phyloP scores from a whole-genome alignment of 257 asterid species.

The Petunia axillaris region DNA sequence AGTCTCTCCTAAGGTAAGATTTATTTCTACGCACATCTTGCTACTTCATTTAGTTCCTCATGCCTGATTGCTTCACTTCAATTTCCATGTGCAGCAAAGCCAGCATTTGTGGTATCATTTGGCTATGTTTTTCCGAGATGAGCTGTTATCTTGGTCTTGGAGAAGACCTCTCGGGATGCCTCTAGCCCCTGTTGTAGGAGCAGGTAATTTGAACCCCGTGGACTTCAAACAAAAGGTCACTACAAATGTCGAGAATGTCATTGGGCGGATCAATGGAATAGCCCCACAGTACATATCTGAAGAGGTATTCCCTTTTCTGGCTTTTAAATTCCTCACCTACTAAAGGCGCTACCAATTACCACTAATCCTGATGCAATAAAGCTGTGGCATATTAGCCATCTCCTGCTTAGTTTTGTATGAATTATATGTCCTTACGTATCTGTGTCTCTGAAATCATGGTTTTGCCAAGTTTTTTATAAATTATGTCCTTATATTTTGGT shows the following conservation, averaged over 20 bases:
- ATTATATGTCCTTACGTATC: not conserved
- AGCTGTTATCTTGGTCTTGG: constrained; percentile 98
- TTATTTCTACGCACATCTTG: not conserved
- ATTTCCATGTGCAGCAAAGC: constrained; percentile 72
- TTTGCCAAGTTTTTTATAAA: not conserved
- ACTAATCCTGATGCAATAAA: not conserved
- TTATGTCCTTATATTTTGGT: not conserved
- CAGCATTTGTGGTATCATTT: constrained; percentile 97
- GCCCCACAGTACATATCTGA: constrained; percentile 91
- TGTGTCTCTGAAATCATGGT: not conserved
- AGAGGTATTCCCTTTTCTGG: constrained; percentile 60
- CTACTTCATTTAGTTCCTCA: not conserved
- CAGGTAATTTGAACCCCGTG: constrained; percentile 70
- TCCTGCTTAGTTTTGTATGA: not conserved
- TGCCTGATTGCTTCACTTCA: constrained; percentile 28
- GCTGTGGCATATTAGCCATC: not conserved
- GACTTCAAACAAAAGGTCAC: constrained; percentile 85
- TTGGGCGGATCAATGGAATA: constrained; percentile 72
- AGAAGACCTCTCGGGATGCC: constrained; percentile 93
- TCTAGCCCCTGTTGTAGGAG: constrained; percentile 64
- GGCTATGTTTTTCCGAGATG: constrained; percentile 99
- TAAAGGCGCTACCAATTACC: not conserved
- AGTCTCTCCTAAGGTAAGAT: constrained; percentile 91
- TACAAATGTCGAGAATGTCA: constrained; percentile 86
- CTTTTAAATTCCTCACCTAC: not conserved